phyloP scores from a whole-genome alignment of 345 rosid species.

The Alliaria petiolata region DNA sequence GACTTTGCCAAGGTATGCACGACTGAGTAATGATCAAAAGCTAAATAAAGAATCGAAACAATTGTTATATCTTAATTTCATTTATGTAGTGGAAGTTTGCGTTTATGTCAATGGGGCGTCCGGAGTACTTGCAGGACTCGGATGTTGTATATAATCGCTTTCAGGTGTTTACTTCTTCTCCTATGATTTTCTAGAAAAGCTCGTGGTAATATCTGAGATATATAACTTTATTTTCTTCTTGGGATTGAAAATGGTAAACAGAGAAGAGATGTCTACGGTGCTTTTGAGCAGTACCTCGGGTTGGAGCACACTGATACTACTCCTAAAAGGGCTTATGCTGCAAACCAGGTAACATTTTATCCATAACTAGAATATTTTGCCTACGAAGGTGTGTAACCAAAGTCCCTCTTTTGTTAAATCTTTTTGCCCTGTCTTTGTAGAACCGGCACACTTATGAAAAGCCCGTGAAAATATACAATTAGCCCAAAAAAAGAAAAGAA shows the following conservation, averaged over 20 bases:
- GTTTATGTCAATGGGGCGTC: constrained; percentile 80
- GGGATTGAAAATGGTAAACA: constrained; percentile 27
- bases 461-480: constrained; percentile 76
- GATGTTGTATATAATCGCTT: constrained; percentile 77
- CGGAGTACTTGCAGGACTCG: constrained; percentile 82
- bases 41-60: neutral
- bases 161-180: constrained; percentile 46
- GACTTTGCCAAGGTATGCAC: constrained; percentile 84
- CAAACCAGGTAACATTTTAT: constrained; percentile 61
- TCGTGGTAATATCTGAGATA: neutral
- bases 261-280: constrained; percentile 91
- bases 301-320: constrained; percentile 83
- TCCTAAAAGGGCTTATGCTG: constrained; percentile 70
- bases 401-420: neutral
- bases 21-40: neutral
- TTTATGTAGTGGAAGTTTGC: constrained; percentile 92
- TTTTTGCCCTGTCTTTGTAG: constrained; percentile 35
- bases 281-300: constrained; percentile 97
- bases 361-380: neutral
- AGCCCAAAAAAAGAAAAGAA: neutral
- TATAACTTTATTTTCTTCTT: neutral
- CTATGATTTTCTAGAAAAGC: neutral
- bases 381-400: neutral
- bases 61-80: neutral
- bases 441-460: constrained; percentile 65